Base-by-base conservation (phyloP, 495 filamentous ascomycete genomes). In the Aspergillus biplanus region DNA sequence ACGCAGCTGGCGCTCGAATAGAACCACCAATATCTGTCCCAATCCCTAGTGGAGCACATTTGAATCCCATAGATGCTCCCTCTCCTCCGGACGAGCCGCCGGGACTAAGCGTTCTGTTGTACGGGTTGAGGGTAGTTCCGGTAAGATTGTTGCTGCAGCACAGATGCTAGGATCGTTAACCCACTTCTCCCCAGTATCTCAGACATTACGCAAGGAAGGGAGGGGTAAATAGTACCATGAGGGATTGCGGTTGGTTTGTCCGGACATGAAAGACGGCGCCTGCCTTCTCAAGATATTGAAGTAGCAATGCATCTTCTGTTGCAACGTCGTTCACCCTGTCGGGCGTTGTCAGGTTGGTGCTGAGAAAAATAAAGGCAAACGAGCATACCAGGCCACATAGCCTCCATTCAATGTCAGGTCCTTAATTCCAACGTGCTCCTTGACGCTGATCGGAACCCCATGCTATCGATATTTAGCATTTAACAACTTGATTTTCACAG, bases 61-160 rank as follows among this genome's bases (percentile, higher is more conserved):
- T 76, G 56, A 90, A 80, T 5, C 80, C 86, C 46, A 89, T 73
- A 11, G 91, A 78, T 1, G 86, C 89, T 3, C 83, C 88, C 71
- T 92, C 90, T 31, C 90, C 90, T 8, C 89, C 88, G 0, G 86
- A 86, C 3, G 83, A 87, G 1, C 89, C 89, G 3, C 89, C 89
- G 0, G 83, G 68, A 0, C 83, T 87, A 2, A 82, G 75, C 1
- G 72, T 78, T 4, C 75, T 80, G 67, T 90, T 88, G 58, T 78
- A 66, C 0, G 89, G 89, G 71, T 93, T 92, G 7, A 85, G 60
- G 0, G 85, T 87, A 9, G 82, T 77, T 11, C 89, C 88, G 42
- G 88, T 85, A 33, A 92, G 71, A 66, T 90, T 89, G 71, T 89
- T 91, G 18, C 62, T 73, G 66, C 76, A 80, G 63, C 73, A 76